Conservation (phyloP, 1,284 basidiomycete genomes). For the Sporisorium reilianum region DNA sequence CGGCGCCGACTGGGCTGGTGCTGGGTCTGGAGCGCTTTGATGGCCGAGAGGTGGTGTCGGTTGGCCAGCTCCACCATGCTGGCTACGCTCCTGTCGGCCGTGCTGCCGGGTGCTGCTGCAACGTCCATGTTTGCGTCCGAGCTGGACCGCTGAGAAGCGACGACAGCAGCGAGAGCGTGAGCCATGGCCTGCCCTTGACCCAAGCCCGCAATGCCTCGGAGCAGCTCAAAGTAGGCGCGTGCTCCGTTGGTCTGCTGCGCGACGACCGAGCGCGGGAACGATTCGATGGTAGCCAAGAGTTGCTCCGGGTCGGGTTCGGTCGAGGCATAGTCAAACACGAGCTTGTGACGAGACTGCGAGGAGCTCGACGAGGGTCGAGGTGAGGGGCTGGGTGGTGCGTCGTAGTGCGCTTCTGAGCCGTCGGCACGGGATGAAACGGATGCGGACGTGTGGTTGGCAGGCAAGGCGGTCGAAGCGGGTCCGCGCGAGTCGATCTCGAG, state of each 20-base stretch:
- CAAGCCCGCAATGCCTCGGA: slow-evolving; percentile 33
- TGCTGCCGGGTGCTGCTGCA: background rate
- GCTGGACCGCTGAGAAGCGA: slow-evolving; percentile 29
- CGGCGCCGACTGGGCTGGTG: slow-evolving; percentile 44
- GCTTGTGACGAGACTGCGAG: slow-evolving; percentile 28
- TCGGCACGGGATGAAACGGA: background rate
- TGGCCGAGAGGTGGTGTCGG: slow-evolving; percentile 42
- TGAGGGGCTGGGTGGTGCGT: slow-evolving; percentile 15
- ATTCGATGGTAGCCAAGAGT: slow-evolving; percentile 15
- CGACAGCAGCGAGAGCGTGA: slow-evolving; percentile 40
- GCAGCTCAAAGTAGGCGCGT: slow-evolving; percentile 31
- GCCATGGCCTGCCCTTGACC: slow-evolving; percentile 48
- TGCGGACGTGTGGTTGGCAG: background rate
- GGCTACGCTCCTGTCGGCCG: background rate
- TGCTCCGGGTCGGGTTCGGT: slow-evolving; percentile 35
- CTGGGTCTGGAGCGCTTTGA: slow-evolving; percentile 48
- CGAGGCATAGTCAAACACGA: slow-evolving; percentile 36
- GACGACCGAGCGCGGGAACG: slow-evolving; percentile 15
- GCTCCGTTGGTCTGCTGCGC: slow-evolving; percentile 38
- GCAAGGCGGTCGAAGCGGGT: background rate
- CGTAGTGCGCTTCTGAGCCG: background rate
- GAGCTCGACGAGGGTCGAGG: slow-evolving; percentile 13
- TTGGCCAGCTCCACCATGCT: slow-evolving; percentile 33
- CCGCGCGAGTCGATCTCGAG: slow-evolving; percentile 1
- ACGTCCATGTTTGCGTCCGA: background rate